Evolutionary conservation across 192 early-diverging fungal genomes (phyloP).

Genomic region (Tieghemiomyces parasiticus): DNA sequence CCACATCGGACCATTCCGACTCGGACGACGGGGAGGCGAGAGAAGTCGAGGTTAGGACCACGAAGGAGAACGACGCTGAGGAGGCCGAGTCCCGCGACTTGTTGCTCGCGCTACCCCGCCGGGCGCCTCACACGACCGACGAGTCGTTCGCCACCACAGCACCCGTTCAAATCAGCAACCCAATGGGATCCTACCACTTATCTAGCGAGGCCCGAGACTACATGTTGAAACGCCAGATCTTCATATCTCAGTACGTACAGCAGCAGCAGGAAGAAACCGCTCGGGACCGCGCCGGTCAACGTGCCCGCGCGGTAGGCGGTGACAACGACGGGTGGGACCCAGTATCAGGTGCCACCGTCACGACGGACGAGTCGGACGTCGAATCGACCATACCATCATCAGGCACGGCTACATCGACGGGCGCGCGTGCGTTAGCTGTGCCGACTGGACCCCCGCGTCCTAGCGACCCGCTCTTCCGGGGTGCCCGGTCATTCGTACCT

Average conservation of each 20-base stretch:
- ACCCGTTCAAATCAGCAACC: not conserved
- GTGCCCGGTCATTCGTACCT: constrained; percentile 16
- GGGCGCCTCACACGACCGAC: not conserved
- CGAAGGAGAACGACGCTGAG: not conserved
- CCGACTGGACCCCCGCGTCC: no score
- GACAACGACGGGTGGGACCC: constrained; percentile 4
- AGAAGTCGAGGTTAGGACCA: not conserved
- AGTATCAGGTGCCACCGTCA: not conserved
- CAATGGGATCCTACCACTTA: not conserved
- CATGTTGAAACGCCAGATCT: not conserved
- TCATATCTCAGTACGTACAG: not conserved
- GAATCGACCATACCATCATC: not conserved
- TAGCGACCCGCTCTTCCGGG: no score
- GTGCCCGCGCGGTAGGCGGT: not conserved
- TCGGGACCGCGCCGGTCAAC: no score
- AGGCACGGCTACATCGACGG: no score
- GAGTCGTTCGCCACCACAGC: not conserved
- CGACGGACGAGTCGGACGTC: not conserved
- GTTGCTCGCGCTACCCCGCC: not conserved
- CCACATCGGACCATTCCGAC: not conserved
- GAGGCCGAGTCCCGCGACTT: not conserved
- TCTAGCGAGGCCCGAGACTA: not conserved
- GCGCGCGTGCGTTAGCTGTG: no score
- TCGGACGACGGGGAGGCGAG: not conserved
- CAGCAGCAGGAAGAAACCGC: not conserved